phyloP scores from a whole-genome alignment of 2,329 filamentous ascomycete genomes.

The Dichotomopilus funicola region DNA sequence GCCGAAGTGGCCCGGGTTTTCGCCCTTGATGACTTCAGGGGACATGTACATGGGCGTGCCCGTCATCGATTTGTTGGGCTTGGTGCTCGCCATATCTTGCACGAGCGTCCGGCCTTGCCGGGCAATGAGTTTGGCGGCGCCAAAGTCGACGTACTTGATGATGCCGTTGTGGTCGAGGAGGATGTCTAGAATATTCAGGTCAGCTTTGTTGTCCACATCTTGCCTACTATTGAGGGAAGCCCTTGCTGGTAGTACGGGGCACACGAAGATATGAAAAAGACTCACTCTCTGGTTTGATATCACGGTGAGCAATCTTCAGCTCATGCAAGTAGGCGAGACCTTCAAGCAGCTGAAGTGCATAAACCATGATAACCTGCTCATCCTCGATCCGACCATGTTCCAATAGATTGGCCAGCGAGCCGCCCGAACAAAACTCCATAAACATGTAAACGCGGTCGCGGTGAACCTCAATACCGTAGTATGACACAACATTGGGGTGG shows the following conservation, averaged over 20 bases:
- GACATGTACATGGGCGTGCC: constrained; percentile 99
- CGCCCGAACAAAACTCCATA: constrained; percentile 98
- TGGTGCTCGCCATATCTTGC: constrained; percentile 52
- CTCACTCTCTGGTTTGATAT: constrained; percentile 96
- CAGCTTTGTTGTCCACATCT: background rate
- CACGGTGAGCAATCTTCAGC: constrained; percentile 84
- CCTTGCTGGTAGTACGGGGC: too few species aligned
- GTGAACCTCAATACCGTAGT: constrained; percentile 96
- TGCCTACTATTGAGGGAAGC: background rate
- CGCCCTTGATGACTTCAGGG: constrained; percentile 93
- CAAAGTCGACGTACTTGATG: constrained; percentile 99
- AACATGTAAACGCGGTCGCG: constrained; percentile 99
- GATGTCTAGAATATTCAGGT: constrained; percentile 61
- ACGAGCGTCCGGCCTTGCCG: constrained; percentile 84
- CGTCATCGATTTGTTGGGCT: constrained; percentile 84
- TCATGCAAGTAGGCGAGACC: constrained; percentile 91
- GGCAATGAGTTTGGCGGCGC: constrained; percentile 93
- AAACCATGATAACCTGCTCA: constrained; percentile 95
- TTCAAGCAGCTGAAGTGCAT: constrained; percentile 87
- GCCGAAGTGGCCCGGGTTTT: constrained; percentile 71
- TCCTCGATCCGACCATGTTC: constrained; percentile 97
- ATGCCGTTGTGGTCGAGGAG: constrained; percentile 95
- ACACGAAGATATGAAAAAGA: too few species aligned
- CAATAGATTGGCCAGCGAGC: constrained; percentile 79
- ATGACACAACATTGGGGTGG: constrained; percentile 95